These are phyloP conservation scores for Platanthera zijinensis DNA, from an alignment of 106 monocot genomes.

Conservation along the genomic window DNA sequence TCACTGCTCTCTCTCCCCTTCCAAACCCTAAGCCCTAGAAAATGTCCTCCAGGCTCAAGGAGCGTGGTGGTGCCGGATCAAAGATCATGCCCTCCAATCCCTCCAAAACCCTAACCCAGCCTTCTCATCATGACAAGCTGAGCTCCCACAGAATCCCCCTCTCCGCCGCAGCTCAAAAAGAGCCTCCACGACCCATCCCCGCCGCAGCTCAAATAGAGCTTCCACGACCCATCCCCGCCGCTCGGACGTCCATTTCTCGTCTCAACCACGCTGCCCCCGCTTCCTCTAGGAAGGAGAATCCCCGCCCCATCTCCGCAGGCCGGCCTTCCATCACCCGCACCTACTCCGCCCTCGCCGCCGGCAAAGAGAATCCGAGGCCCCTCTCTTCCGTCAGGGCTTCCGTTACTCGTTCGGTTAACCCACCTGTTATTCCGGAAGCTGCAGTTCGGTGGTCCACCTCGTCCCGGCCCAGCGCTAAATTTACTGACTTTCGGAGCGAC, in stretches of 20 bases:
- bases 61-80: slow-evolving; percentile 59
- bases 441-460: slow-evolving; percentile 81
- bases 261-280: not conserved
- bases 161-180: not conserved
- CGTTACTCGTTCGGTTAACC: slow-evolving; percentile 17
- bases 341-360: slow-evolving; percentile 5
- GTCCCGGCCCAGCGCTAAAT: slow-evolving; percentile 59
- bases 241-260: not conserved
- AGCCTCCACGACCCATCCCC: not conserved
- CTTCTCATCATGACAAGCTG: slow-evolving; percentile 13
- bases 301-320: not conserved
- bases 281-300: slow-evolving; percentile 24
- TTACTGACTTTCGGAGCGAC: slow-evolving; percentile 3
- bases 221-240: not conserved
- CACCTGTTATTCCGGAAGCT: slow-evolving; percentile 11
- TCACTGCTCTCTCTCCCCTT: not conserved
- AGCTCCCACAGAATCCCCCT: slow-evolving; percentile 17
- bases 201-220: not conserved
- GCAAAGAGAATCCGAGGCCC: slow-evolving; percentile 31
- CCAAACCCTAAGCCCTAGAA: slow-evolving; percentile 16
- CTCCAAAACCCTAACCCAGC: slow-evolving; percentile 12
- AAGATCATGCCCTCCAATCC: slow-evolving; percentile 43
- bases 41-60: slow-evolving; percentile 59
- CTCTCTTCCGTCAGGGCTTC: slow-evolving; percentile 25
- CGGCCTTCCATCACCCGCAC: not conserved